Percentiles rank a stretch among this genome's conserved stretches.
Evolutionary conservation across 192 early-diverging fungal species (phyloP).

Genomic region (Coemansia sp.): DNA sequence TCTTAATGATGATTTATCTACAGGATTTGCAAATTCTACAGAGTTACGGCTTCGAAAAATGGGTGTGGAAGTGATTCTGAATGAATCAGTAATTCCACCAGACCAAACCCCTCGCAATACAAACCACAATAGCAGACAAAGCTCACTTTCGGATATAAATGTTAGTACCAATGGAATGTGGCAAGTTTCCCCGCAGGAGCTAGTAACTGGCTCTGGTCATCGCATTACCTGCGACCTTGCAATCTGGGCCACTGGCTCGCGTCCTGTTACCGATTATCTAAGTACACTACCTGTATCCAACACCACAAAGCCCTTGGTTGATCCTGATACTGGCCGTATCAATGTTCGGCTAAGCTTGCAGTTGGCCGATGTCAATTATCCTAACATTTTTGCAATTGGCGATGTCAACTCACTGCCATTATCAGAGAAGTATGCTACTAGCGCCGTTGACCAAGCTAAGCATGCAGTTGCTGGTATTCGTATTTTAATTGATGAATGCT

Average conservation of each 20-base stretch:
- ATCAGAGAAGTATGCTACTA: conserved; percentile 44
- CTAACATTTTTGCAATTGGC: conserved; percentile 61
- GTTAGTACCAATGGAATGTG: conserved; percentile 6
- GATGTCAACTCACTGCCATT: conserved; percentile 53
- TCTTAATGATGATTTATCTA: conserved; percentile 28
- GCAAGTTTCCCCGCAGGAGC: conserved; percentile 22
- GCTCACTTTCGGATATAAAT: conserved; percentile 10
- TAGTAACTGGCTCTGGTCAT: conserved; percentile 32
- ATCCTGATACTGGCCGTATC: conserved; percentile 43
- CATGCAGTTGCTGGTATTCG: conserved; percentile 27
- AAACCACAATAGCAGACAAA: conserved; percentile 4
- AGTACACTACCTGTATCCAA: conserved; percentile 34
- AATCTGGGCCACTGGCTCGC: conserved; percentile 53
- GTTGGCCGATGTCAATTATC: conserved; percentile 36
- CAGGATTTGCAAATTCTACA: conserved; percentile 22
- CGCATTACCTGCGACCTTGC: conserved; percentile 60
- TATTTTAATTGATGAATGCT: conserved; percentile 40
- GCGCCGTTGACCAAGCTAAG: conserved; percentile 44
- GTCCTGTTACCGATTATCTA: conserved; percentile 55
- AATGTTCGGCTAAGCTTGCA: conserved; percentile 57
- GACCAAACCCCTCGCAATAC: not conserved
- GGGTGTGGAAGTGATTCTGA: conserved; percentile 30
- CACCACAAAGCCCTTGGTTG: conserved; percentile 31
- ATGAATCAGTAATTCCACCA: conserved; percentile 19
- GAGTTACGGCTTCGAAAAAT: conserved; percentile 26